These are phyloP conservation scores for Trichoderma atroviride DNA, from an alignment of 2,329 filamentous ascomycete species.

Conservation along the genomic window DNA sequence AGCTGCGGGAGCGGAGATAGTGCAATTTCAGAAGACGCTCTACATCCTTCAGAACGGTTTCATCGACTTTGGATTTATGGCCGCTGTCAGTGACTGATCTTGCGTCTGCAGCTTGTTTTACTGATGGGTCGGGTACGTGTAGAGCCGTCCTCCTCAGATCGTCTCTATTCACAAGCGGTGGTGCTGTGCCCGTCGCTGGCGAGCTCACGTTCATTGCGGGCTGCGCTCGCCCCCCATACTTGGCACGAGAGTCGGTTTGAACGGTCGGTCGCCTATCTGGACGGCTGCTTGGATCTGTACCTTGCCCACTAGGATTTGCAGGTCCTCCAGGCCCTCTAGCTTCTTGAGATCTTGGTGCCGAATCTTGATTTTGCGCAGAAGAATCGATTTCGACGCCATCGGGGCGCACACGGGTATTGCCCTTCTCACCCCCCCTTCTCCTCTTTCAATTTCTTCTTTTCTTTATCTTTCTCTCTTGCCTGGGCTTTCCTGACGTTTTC, in stretches of 20 bases:
- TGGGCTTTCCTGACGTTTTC: constrained; percentile 25
- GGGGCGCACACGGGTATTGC: neutral
- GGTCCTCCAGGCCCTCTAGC: neutral
- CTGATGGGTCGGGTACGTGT: neutral
- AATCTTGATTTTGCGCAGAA: neutral
- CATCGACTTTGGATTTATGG: constrained; percentile 26
- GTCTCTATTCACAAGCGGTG: neutral
- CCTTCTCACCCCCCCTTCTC: constrained; percentile 20
- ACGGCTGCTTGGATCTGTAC: neutral
- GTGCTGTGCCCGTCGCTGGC: constrained; percentile 5
- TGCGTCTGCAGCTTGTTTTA: constrained; percentile 4
- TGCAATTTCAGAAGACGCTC: constrained; percentile 32
- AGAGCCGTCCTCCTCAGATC: constrained; percentile 16
- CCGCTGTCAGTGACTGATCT: constrained; percentile 21
- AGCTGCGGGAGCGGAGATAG: constrained; percentile 32
- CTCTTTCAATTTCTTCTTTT: constrained; percentile 23
- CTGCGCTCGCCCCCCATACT: constrained; percentile 10
- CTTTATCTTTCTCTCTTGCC: constrained; percentile 16
- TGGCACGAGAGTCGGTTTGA: constrained; percentile 12
- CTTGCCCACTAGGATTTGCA: neutral
- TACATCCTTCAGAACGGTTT: constrained; percentile 21
- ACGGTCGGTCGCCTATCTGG: constrained; percentile 7
- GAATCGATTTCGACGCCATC: constrained; percentile 2
- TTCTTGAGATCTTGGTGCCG: neutral
- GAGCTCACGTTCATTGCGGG: neutral